Percentiles rank a stretch among this genome's conserved stretches.
These are phyloP conservation scores for Gomphus bonarii DNA, from an alignment of 1,284 basidiomycete species.

Conservation along the genomic window DNA sequence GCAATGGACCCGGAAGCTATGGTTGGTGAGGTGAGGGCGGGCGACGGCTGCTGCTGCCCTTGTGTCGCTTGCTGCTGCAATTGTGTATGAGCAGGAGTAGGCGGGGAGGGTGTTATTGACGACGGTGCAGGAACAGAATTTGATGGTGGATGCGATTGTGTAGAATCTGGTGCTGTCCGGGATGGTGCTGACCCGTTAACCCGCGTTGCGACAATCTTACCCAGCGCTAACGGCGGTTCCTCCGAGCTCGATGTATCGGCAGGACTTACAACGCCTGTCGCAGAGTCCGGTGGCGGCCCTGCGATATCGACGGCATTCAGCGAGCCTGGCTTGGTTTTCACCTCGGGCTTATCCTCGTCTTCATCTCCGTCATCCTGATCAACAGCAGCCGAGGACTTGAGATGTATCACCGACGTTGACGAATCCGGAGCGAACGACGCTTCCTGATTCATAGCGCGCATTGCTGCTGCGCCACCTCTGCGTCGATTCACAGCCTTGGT, in stretches of 20 bases:
- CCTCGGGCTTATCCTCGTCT: background rate
- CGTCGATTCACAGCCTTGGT: constrained; percentile 44
- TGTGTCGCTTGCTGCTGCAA: background rate
- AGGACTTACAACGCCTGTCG: constrained; percentile 11
- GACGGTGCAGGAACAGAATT: constrained; percentile 10
- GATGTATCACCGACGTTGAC: background rate
- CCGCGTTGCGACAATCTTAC: constrained; percentile 11
- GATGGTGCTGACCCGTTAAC: constrained; percentile 16
- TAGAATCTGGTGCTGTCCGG: constrained; percentile 17
- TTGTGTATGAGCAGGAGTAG: background rate
- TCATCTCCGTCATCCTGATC: constrained; percentile 19
- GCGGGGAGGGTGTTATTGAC: background rate
- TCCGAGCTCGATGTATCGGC: constrained; percentile 45
- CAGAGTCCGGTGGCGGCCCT: constrained; percentile 11
- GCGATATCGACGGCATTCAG: constrained; percentile 4
- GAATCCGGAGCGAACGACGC: background rate
- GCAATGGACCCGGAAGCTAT: background rate
- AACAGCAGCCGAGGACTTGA: constrained; percentile 38
- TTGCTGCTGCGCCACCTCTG: constrained; percentile 34
- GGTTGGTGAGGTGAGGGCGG: background rate
- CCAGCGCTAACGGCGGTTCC: constrained; percentile 56
- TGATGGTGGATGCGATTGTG: constrained; percentile 15
- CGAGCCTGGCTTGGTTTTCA: constrained; percentile 8
- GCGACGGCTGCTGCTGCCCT: constrained; percentile 9
- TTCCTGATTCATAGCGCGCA: constrained; percentile 22